phyloP scores from a whole-genome alignment of 495 filamentous ascomycete species.

The Immersiella caudata region DNA sequence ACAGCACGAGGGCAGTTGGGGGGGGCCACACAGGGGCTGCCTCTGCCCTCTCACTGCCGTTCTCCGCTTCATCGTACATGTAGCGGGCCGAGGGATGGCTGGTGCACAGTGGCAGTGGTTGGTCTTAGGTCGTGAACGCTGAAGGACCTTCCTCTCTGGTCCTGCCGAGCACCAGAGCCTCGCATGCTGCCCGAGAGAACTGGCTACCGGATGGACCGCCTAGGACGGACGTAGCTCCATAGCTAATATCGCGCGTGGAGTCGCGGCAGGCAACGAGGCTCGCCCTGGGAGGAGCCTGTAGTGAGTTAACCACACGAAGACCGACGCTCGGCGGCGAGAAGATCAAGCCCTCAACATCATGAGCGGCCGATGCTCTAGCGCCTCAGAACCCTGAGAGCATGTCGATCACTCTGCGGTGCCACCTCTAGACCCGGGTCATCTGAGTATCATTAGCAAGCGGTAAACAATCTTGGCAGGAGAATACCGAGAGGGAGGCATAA shows the following conservation, averaged over 20 bases:
- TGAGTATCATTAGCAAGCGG: neutral
- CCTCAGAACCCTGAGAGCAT: neutral
- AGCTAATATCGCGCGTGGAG: neutral
- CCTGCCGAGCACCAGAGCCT: constrained; percentile 23
- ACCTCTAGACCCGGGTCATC: neutral
- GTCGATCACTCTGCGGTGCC: neutral
- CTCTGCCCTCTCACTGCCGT: neutral
- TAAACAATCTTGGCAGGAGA: neutral
- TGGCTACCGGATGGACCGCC: neutral
- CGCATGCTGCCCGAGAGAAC: neutral
- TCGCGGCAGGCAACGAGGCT: neutral
- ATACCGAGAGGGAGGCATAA: neutral
- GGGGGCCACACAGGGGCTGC: neutral
- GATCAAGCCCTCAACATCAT: neutral
- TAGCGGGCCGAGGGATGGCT: neutral
- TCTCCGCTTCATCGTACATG: neutral
- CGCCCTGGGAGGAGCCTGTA: neutral
- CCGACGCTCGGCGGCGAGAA: neutral
- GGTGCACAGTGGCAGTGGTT: neutral
- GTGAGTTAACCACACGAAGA: neutral
- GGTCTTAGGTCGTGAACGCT: neutral
- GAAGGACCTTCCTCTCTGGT: constrained; percentile 37
- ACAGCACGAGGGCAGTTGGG: neutral
- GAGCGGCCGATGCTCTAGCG: neutral
- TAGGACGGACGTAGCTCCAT: neutral